A percentile compares a stretch with the other conserved stretches of the same genome.
These are phyloP conservation scores for Leccinum subspadiceum DNA, from an alignment of 1,284 basidiomycete genomes.

Conservation along the genomic window DNA sequence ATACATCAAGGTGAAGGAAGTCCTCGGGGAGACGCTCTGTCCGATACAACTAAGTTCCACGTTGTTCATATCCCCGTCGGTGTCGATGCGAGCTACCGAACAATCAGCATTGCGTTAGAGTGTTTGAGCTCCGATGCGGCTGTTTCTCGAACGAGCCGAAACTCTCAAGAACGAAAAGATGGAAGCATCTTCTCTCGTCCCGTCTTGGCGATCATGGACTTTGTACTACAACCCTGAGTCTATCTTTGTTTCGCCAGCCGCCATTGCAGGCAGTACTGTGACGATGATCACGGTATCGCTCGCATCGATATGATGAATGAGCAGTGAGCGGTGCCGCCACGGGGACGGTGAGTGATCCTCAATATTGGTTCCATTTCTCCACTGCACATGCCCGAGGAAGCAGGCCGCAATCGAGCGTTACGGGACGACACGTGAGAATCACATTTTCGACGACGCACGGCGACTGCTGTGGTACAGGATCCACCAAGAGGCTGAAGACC, in stretches of 20 bases:
- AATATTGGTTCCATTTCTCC: conserved; percentile 18
- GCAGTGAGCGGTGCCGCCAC: conserved; percentile 12
- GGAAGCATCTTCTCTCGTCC: conserved; percentile 1
- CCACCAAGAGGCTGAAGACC: conserved; percentile 22
- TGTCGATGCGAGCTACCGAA: conserved; percentile 7
- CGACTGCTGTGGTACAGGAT: conserved; percentile 26
- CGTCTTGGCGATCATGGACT: conserved; percentile 17
- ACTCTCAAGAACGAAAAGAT: conserved; percentile 1
- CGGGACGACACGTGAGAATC: conserved; percentile 22
- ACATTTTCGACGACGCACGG: conserved; percentile 14
- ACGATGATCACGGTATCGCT: conserved; percentile 1
- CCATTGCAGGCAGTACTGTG: not conserved
- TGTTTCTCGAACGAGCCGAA: conserved; percentile 9
- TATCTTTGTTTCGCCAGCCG: not conserved
- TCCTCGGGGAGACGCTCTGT: conserved; percentile 17
- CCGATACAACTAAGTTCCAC: conserved; percentile 14
- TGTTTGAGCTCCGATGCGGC: conserved; percentile 7
- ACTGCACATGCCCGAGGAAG: conserved; percentile 8
- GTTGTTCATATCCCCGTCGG: conserved; percentile 11
- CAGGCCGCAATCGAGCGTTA: conserved; percentile 7
- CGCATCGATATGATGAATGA: not conserved
- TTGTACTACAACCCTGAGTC: not conserved
- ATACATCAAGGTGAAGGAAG: conserved; percentile 7
- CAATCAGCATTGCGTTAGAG: conserved; percentile 10
- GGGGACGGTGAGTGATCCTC: conserved; percentile 21